A percentile compares a stretch with the other conserved stretches of the same genome.
These are phyloP conservation scores for Candida caryicola DNA, from an alignment of 805 yeast genomes.

Conservation along the genomic window DNA sequence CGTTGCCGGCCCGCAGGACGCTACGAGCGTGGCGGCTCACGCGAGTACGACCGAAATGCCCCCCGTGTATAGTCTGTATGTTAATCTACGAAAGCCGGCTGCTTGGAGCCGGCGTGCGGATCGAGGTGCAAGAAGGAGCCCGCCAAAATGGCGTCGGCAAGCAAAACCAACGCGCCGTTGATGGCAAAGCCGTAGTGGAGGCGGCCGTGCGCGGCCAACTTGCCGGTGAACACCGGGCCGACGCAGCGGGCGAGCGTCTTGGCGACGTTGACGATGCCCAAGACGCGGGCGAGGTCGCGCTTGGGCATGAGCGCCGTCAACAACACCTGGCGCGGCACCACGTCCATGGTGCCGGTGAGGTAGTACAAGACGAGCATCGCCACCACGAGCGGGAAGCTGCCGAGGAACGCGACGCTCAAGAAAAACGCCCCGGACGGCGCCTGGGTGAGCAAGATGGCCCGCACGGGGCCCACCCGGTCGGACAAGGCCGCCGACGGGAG, in stretches of 20 bases:
- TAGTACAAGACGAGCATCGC: conserved; percentile 52
- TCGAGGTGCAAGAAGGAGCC: conserved; percentile 43
- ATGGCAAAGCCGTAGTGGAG: conserved; percentile 53
- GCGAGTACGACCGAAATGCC: too few relatives aligned
- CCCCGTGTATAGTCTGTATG: too few relatives aligned
- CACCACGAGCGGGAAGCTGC: conserved; percentile 45
- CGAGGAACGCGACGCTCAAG: conserved; percentile 32
- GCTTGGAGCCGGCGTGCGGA: too few relatives aligned
- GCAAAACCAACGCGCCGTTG: conserved; percentile 48
- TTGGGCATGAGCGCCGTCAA: conserved; percentile 64
- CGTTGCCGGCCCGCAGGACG: too few relatives aligned
- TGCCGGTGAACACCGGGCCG: conserved; percentile 81
- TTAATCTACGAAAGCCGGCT: too few relatives aligned
- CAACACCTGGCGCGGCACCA: conserved; percentile 83
- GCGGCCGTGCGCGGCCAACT: conserved; percentile 51
- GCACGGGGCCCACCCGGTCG: conserved; percentile 69
- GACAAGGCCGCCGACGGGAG: conserved; percentile 75
- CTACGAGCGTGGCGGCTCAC: too few relatives aligned
- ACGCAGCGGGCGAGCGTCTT: conserved; percentile 81
- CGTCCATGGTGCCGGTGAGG: conserved; percentile 78
- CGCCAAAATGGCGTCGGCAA: conserved; percentile 47
- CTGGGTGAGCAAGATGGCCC: conserved; percentile 71
- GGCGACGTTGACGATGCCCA: conserved; percentile 84
- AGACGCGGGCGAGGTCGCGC: conserved; percentile 65
- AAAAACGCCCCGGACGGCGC: conserved; percentile 72